Percentiles rank a stretch among this genome's conserved stretches.
Conservation (phyloP, 768 basidiomycete species). For the Tricholoma saponaceum region DNA sequence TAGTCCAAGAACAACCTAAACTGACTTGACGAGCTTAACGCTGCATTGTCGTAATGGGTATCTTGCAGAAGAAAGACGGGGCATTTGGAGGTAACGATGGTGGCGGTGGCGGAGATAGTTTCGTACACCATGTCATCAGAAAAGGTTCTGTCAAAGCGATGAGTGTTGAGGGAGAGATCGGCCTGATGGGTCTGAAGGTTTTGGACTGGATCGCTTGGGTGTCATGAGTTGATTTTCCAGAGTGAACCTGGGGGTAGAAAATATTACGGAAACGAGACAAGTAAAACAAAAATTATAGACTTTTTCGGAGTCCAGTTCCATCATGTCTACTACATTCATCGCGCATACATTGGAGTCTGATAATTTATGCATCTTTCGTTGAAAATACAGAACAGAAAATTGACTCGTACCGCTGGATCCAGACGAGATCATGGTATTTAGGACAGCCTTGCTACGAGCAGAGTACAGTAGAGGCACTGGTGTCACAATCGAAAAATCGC, state of each 20-base stretch:
- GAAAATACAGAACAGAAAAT: neutral
- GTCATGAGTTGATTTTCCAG: neutral
- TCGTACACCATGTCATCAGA: conserved; percentile 35
- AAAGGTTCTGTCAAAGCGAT: conserved; percentile 41
- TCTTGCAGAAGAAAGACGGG: neutral
- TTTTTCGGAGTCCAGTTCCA: neutral
- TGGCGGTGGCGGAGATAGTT: neutral
- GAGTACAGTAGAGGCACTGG: conserved; percentile 27
- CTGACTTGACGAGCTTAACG: neutral
- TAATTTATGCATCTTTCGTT: neutral
- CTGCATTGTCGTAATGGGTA: neutral
- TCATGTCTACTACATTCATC: neutral
- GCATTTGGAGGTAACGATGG: neutral
- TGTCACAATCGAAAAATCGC: conserved; percentile 18
- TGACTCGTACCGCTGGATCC: conserved; percentile 14
- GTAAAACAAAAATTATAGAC: neutral
- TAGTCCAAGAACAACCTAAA: neutral
- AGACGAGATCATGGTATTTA: conserved; percentile 26
- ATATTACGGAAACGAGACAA: neutral
- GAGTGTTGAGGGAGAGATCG: conserved; percentile 34
- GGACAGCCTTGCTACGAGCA: conserved; percentile 23
- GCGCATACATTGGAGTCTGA: neutral
- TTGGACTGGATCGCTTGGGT: neutral
- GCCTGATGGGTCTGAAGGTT: conserved; percentile 16
- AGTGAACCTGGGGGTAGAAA: neutral